phyloP scores from a whole-genome alignment of 2,329 filamentous ascomycete species.

The Colletotrichum orbiculare region DNA sequence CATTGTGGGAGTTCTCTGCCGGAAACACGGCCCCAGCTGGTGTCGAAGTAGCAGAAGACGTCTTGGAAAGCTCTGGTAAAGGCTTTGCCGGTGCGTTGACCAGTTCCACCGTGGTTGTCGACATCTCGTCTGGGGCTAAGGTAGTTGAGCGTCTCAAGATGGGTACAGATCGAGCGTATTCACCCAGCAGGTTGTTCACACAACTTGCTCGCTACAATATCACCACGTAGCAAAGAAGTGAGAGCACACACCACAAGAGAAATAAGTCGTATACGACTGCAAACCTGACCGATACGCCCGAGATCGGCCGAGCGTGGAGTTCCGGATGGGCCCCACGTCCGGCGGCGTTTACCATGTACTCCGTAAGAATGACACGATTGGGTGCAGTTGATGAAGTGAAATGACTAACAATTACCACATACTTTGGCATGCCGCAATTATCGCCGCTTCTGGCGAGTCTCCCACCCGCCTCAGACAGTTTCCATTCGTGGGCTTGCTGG shows the following conservation, averaged over 20 bases:
- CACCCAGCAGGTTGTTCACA: no score
- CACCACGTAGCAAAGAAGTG: background rate
- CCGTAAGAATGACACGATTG: conserved; percentile 13
- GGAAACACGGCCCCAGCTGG: background rate
- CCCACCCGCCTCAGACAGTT: no score
- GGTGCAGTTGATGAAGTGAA: background rate
- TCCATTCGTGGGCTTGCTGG: no score
- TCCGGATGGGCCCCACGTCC: conserved; percentile 14
- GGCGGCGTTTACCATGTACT: background rate
- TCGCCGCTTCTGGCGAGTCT: no score
- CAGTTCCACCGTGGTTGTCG: conserved; percentile 14
- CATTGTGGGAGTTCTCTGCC: conserved; percentile 3
- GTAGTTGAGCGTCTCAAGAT: background rate
- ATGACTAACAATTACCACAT: conserved; percentile 6
- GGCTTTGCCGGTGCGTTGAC: conserved; percentile 2
- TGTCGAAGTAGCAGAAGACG: conserved; percentile 1
- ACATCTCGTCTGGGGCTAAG: background rate
- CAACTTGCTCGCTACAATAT: background rate
- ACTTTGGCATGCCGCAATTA: no score
- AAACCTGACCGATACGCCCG: conserved; percentile 18
- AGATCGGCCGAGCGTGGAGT: conserved; percentile 26
- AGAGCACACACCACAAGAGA: background rate
- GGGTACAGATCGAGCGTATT: no score
- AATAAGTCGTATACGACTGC: background rate
- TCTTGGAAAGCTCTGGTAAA: conserved; percentile 1